Evolutionary conservation across 345 rosid species (phyloP).

Genomic region (Populus euphratica): DNA sequence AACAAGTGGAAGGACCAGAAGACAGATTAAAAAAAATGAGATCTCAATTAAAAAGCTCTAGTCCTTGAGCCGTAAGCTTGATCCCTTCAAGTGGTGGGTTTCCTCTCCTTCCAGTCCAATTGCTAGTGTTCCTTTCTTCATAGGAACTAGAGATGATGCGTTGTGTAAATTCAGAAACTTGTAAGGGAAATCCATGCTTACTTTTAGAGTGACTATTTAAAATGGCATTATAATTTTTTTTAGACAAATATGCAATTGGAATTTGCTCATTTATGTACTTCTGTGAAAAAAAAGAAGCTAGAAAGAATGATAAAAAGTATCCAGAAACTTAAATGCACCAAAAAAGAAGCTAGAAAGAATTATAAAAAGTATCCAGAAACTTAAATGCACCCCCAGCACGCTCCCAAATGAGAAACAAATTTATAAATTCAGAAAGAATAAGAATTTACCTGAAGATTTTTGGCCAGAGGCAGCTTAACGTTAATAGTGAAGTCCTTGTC

Average conservation of each 20-base stretch:
- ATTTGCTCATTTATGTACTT: background rate
- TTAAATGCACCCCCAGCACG: background rate
- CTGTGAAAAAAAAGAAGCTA: background rate
- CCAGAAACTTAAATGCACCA: background rate
- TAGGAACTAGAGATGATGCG: background rate
- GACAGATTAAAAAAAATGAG: background rate
- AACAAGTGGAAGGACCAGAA: too few species aligned
- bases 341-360: background rate
- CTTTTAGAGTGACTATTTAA: background rate
- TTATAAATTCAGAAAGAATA: conserved; percentile 15
- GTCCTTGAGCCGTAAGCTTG: background rate
- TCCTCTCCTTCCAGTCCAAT: background rate
- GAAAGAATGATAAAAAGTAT: background rate
- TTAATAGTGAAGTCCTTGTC: conserved; percentile 70
- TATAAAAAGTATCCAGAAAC: background rate
- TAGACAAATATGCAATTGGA: background rate
- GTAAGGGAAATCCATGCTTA: background rate
- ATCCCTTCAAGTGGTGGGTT: background rate
- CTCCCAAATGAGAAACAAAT: background rate
- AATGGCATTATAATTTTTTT: background rate
- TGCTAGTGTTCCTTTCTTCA: background rate
- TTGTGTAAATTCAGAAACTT: background rate
- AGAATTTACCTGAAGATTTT: conserved; percentile 62
- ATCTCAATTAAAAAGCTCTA: background rate
- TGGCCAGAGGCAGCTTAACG: conserved; percentile 50